A percentile compares a stretch with the other conserved stretches of the same genome.
These are phyloP conservation scores for Erodium chrysanthum DNA, from an alignment of 441 rosid species.

Conservation along the genomic window DNA sequence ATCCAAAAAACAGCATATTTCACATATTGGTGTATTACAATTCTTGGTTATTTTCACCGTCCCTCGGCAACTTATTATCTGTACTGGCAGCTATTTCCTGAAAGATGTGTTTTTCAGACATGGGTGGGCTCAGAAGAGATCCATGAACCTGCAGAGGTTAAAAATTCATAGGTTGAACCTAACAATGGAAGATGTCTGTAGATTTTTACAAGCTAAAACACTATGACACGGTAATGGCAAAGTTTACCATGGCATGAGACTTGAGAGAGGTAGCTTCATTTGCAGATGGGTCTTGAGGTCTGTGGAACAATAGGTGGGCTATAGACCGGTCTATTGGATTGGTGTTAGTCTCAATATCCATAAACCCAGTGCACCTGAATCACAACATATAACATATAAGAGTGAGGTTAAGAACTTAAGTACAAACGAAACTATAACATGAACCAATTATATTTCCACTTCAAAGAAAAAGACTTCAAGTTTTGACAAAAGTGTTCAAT, in stretches of 20 bases:
- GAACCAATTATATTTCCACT: not conserved
- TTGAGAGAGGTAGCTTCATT: slow-evolving; percentile 31
- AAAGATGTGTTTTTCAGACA: slow-evolving; percentile 27
- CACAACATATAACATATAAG: slow-evolving; percentile 5
- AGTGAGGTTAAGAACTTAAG: not conserved
- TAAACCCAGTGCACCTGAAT: slow-evolving; percentile 49
- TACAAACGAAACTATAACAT: not conserved
- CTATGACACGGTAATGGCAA: not conserved
- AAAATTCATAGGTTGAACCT: not conserved
- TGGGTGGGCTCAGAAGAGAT: slow-evolving; percentile 32
- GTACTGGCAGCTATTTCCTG: slow-evolving; percentile 9
- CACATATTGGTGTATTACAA: slow-evolving; percentile 10
- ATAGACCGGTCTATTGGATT: slow-evolving; percentile 88
- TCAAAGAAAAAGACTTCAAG: not conserved
- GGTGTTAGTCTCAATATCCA: slow-evolving; percentile 74
- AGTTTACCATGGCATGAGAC: slow-evolving; percentile 40
- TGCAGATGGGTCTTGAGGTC: slow-evolving; percentile 53
- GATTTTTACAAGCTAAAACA: slow-evolving; percentile 8
- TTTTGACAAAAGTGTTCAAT: too few species aligned
- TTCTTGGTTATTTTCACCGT: slow-evolving; percentile 22
- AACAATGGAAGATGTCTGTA: not conserved
- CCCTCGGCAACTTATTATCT: slow-evolving; percentile 25
- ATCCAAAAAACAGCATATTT: slow-evolving; percentile 12
- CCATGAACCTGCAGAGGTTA: slow-evolving; percentile 39
- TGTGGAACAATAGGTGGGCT: slow-evolving; percentile 77